phyloP scores from a whole-genome alignment of 169 alveolate genomes.

The Babesia ovis region DNA sequence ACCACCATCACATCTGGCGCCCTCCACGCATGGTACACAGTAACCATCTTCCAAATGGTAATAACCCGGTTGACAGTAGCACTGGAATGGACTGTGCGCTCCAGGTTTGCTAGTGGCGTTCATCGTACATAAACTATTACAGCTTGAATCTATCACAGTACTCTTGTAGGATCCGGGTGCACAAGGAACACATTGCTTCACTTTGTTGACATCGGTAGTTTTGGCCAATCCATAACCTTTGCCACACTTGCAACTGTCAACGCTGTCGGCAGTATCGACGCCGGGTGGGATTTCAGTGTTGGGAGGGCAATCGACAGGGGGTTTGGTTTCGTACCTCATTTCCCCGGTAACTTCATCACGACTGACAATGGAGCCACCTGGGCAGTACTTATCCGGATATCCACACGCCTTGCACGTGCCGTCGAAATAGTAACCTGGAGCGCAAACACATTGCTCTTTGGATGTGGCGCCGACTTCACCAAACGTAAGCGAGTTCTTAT shows the following conservation, averaged over 20 bases:
- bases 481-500: conserved; percentile 68
- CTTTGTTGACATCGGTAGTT: conserved; percentile 23
- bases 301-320: conserved; percentile 73
- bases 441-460: conserved; percentile 76
- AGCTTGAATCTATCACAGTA: conserved; percentile 78
- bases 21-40: conserved; percentile 81
- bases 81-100: conserved; percentile 77
- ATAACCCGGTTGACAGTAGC: conserved; percentile 80
- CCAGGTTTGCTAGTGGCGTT: conserved; percentile 79
- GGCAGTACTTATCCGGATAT: conserved; percentile 73
- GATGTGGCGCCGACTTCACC: conserved; percentile 71
- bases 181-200: conserved; percentile 77
- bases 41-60: conserved; percentile 74
- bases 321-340: conserved; percentile 40
- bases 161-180: conserved; percentile 81
- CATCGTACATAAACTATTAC: conserved; percentile 79
- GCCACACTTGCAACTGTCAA: conserved; percentile 79
- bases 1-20: conserved; percentile 83
- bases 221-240: conserved; percentile 75
- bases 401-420: conserved; percentile 75
- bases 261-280: conserved; percentile 73
- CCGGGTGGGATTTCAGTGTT: conserved; percentile 82
- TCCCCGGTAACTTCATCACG: conserved; percentile 40
- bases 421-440: conserved; percentile 77
- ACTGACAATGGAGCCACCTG: conserved; percentile 80